Conservation (phyloP, 148 eudicot species). For the Silene latifolia region DNA sequence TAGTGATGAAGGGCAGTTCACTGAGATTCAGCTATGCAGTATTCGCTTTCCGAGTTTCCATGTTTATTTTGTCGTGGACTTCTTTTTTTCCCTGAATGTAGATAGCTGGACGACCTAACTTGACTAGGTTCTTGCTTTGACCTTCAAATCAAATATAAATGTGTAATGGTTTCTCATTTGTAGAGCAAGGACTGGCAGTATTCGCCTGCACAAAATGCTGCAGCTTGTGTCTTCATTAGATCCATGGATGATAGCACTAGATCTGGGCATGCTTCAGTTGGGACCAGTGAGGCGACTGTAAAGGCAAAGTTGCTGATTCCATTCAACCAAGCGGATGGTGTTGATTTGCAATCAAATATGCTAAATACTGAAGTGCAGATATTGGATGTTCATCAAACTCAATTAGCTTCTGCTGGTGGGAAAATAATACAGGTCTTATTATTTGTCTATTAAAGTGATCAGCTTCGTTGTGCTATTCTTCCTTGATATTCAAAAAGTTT, state of each 20-base stretch:
- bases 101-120: not conserved
- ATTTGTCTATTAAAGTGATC: not conserved
- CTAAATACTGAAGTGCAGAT: slow-evolving; percentile 19
- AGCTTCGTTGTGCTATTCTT: not conserved
- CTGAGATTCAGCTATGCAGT: not conserved
- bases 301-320: slow-evolving; percentile 15
- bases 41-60: not conserved
- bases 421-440: slow-evolving; percentile 17
- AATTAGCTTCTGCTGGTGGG: slow-evolving; percentile 3
- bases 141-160: not conserved
- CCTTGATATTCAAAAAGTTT: not conserved
- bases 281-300: too few relatives aligned
- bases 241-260: slow-evolving; percentile 7
- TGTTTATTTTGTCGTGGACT: not conserved
- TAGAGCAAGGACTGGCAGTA: slow-evolving; percentile 15
- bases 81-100: not conserved
- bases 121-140: slow-evolving; percentile 6
- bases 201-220: slow-evolving; percentile 23
- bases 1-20: not conserved
- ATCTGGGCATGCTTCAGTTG: slow-evolving; percentile 10
- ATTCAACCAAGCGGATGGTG: not conserved
- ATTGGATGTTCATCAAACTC: not conserved
- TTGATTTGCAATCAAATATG: slow-evolving; percentile 12
- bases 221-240: slow-evolving; percentile 10
- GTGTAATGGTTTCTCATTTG: slow-evolving; percentile 5